Conservation (phyloP, 805 yeast species). For the Ogataea wickerhamii region DNA sequence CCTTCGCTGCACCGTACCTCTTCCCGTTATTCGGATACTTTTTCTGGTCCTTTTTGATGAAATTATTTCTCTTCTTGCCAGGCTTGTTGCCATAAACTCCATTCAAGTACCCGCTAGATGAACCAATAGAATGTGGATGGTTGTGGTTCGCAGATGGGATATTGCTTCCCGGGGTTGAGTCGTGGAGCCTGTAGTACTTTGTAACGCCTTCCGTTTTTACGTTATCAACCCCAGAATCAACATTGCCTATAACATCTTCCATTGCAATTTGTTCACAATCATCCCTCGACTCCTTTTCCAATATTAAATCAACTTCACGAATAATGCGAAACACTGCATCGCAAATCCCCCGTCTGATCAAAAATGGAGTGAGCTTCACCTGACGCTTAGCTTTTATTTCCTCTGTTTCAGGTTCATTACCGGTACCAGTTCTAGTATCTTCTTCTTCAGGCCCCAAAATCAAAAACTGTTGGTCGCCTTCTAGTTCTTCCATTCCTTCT, state of each 20-base stretch:
- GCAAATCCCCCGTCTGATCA: slow-evolving; percentile 42
- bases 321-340: slow-evolving; percentile 44
- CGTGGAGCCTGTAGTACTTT: slow-evolving; percentile 45
- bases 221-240: slow-evolving; percentile 36
- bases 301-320: slow-evolving; percentile 45
- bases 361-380: slow-evolving; percentile 39
- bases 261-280: slow-evolving; percentile 23
- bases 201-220: slow-evolving; percentile 41
- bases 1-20: slow-evolving; percentile 2
- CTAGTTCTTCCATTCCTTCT: slow-evolving; percentile 5
- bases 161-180: background rate
- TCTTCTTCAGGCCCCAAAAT: slow-evolving; percentile 23
- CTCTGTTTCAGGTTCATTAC: slow-evolving; percentile 15
- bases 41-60: slow-evolving; percentile 8
- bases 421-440: slow-evolving; percentile 16
- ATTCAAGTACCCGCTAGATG: slow-evolving; percentile 1
- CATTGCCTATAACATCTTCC: slow-evolving; percentile 16
- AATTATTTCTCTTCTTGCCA: slow-evolving; percentile 8
- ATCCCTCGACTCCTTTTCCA: slow-evolving; percentile 16
- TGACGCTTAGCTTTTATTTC: slow-evolving; percentile 9
- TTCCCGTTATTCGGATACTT: slow-evolving; percentile 7
- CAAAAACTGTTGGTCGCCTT: slow-evolving; percentile 5
- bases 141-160: background rate
- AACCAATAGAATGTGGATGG: background rate
- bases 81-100: slow-evolving; percentile 2